phyloP scores from a whole-genome alignment of 805 yeast species.

The Lipomyces spencermartinsiae region DNA sequence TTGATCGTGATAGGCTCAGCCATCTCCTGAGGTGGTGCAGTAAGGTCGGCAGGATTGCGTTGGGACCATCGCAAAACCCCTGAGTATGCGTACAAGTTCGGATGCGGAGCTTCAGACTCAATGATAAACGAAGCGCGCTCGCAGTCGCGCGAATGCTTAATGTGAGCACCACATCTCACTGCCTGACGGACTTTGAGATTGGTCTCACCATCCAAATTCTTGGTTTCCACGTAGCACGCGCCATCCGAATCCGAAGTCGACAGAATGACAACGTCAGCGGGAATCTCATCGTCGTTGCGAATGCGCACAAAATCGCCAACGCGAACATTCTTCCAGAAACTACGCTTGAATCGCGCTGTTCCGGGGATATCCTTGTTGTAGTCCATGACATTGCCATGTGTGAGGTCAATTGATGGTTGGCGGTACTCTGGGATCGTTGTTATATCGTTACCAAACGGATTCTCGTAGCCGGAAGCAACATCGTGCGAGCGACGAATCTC shows the following conservation, averaged over 20 bases:
- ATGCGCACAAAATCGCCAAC: conserved; percentile 78
- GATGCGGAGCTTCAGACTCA: conserved; percentile 76
- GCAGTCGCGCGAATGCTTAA: conserved; percentile 65
- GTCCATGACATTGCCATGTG: conserved; percentile 43
- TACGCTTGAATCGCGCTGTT: conserved; percentile 54
- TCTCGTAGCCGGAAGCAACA: conserved; percentile 6
- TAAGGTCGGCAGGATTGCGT: conserved; percentile 45
- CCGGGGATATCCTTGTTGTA: conserved; percentile 45
- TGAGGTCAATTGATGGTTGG: conserved; percentile 35
- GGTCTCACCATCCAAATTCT: conserved; percentile 77
- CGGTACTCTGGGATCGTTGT: conserved; percentile 15
- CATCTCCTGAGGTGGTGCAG: conserved; percentile 41
- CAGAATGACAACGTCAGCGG: conserved; percentile 73
- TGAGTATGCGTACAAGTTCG: conserved; percentile 66
- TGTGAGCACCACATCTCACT: conserved; percentile 58
- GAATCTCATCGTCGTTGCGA: conserved; percentile 73
- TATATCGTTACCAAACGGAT: conserved; percentile 18
- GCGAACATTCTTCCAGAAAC: conserved; percentile 72
- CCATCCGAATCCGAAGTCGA: conserved; percentile 75
- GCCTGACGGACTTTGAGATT: conserved; percentile 67
- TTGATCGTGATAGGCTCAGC: conserved; percentile 66
- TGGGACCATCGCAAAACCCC: conserved; percentile 66
- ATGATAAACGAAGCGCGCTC: conserved; percentile 63
- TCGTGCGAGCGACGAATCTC: conserved; percentile 24
- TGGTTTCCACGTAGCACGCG: conserved; percentile 72